Evolutionary conservation across 345 rosid genomes (phyloP).

Genomic region (Eutrema japonicum): DNA sequence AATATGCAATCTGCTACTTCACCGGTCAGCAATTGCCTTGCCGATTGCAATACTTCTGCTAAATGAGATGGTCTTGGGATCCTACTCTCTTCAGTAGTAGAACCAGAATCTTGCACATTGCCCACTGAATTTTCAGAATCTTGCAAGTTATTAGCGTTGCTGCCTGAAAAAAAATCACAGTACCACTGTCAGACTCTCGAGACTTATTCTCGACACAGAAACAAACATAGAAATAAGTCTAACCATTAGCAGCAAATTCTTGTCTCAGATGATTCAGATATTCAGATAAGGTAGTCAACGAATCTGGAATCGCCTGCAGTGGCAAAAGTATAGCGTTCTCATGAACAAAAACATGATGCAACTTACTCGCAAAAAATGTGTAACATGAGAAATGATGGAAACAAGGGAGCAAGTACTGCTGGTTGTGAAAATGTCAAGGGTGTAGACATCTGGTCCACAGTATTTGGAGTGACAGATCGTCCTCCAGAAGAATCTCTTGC

Average conservation of each 20-base stretch:
- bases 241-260: conserved; percentile 51
- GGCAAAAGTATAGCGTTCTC: conserved; percentile 14
- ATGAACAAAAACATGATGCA: conserved; percentile 7
- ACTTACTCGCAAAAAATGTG: conserved; percentile 5
- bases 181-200: conserved; percentile 8
- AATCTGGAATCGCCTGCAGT: conserved; percentile 55
- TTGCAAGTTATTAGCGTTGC: conserved; percentile 44
- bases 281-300: conserved; percentile 59
- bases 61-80: conserved; percentile 58
- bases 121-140: conserved; percentile 33
- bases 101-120: conserved; percentile 47
- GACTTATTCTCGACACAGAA: conserved; percentile 24
- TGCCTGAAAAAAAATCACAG: conserved; percentile 40
- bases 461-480: conserved; percentile 31
- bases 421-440: conserved; percentile 50
- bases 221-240: conserved; percentile 27
- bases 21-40: conserved; percentile 56
- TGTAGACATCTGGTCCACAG: conserved; percentile 41
- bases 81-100: conserved; percentile 44
- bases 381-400: conserved; percentile 13
- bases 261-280: conserved; percentile 55
- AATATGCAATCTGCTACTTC: conserved; percentile 59
- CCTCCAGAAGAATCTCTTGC: conserved; percentile 38
- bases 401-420: conserved; percentile 43
- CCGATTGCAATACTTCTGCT: conserved; percentile 56